Evolutionary conservation across 148 eudicot genomes (phyloP).

Genomic region (Spergularia bocconei): DNA sequence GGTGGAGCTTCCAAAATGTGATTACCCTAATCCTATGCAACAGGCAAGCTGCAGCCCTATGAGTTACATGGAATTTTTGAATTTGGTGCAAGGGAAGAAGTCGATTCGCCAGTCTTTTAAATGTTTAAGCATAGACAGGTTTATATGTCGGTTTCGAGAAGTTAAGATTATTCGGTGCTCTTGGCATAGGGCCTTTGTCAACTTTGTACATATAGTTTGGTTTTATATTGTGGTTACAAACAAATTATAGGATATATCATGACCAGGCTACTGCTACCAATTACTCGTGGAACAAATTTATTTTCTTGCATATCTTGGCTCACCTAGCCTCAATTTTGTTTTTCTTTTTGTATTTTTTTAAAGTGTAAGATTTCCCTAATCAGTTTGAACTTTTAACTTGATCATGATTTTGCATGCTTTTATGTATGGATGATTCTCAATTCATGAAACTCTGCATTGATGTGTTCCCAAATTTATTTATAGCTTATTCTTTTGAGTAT

Average conservation of each 20-base stretch:
- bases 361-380: no score
- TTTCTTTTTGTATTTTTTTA: no score
- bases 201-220: background rate
- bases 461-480: background rate
- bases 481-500: background rate
- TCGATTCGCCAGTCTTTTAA: background rate
- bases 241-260: background rate
- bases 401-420: background rate
- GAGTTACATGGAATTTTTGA: background rate
- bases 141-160: background rate
- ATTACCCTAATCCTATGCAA: background rate
- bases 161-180: background rate
- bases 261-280: background rate
- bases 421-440: background rate
- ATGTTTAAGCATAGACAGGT: background rate
- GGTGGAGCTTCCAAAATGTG: background rate
- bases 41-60: no score
- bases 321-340: no score
- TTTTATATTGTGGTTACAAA: background rate
- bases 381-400: no score
- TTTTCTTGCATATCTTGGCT: background rate
- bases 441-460: background rate
- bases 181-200: background rate
- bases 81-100: background rate
- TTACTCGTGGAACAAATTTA: background rate